These are phyloP conservation scores for Kuraishia capsulata DNA, from an alignment of 805 yeast genomes.

Conservation along the genomic window DNA sequence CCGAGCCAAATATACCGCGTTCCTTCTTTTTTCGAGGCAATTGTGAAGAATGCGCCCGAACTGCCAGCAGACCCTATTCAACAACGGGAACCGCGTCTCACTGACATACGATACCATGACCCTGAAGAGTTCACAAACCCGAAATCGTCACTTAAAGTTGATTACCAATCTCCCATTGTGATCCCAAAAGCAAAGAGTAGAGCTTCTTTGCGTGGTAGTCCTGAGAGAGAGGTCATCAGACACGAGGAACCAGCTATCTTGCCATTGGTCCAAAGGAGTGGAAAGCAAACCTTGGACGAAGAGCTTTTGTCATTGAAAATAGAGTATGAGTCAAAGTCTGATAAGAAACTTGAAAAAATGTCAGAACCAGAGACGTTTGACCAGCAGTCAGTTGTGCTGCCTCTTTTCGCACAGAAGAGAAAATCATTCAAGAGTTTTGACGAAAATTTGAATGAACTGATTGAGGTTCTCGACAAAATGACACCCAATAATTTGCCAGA, in stretches of 20 bases:
- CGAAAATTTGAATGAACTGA: not conserved
- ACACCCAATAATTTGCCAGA: not conserved
- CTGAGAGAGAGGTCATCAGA: not conserved
- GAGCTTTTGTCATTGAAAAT: too few species aligned
- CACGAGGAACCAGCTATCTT: not conserved
- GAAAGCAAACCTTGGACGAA: not conserved
- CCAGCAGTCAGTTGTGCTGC: not conserved
- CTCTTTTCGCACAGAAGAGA: not conserved
- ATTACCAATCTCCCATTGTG: not conserved
- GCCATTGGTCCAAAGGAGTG: too few species aligned
- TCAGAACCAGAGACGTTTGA: not conserved
- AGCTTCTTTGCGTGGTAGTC: too few species aligned
- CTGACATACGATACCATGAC: too few species aligned
- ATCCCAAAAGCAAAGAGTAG: too few species aligned
- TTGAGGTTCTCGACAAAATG: not conserved
- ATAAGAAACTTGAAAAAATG: too few species aligned
- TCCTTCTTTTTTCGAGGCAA: not conserved
- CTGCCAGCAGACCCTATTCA: not conserved
- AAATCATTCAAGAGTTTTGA: not conserved
- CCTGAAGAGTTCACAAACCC: not conserved
- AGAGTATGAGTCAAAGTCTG: too few species aligned
- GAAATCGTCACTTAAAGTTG: not conserved
- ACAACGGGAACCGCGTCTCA: not conserved
- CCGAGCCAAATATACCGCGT: not conserved
- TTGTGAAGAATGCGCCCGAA: not conserved